Percentiles rank a stretch among this genome's conserved stretches.
Conservation (phyloP, 805 yeast genomes). For the Sungouiella blattae region DNA sequence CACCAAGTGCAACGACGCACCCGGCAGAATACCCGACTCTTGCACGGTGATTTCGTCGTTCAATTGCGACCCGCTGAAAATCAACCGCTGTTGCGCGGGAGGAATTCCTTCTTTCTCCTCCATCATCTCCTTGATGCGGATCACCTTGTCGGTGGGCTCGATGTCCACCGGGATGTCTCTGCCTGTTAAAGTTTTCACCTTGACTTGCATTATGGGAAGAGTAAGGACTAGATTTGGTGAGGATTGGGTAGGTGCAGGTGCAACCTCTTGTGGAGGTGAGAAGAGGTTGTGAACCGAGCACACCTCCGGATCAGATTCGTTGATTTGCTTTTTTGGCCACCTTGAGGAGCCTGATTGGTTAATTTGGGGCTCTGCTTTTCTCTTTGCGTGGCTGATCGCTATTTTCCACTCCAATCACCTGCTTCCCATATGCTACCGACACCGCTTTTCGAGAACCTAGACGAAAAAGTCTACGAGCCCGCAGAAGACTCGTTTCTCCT, state of each 20-base stretch:
- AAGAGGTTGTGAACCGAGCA: too few species aligned
- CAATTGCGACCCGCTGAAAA: conserved; percentile 89
- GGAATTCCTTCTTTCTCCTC: conserved; percentile 98
- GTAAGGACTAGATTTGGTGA: too few species aligned
- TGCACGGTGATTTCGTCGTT: conserved; percentile 75
- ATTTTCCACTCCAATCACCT: background rate
- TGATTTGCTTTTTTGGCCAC: too few species aligned
- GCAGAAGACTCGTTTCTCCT: conserved; percentile 88
- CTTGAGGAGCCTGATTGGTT: too few species aligned
- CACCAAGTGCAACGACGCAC: conserved; percentile 85
- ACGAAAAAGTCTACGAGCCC: conserved; percentile 87
- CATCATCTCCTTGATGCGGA: conserved; percentile 80
- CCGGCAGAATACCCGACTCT: conserved; percentile 75
- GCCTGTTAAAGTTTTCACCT: conserved; percentile 77
- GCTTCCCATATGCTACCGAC: conserved; percentile 66
- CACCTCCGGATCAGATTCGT: too few species aligned
- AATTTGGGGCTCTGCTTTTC: too few species aligned
- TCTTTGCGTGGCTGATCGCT: too few species aligned
- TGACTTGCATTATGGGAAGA: conserved; percentile 49
- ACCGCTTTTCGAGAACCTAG: conserved; percentile 55
- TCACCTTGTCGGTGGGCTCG: conserved; percentile 63
- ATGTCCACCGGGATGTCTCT: conserved; percentile 77
- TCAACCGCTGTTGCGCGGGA: conserved; percentile 89
- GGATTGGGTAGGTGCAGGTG: too few species aligned
- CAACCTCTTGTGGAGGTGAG: too few species aligned